phyloP scores from a whole-genome alignment of 306 rosid species.

The Rubus parviflorus region DNA sequence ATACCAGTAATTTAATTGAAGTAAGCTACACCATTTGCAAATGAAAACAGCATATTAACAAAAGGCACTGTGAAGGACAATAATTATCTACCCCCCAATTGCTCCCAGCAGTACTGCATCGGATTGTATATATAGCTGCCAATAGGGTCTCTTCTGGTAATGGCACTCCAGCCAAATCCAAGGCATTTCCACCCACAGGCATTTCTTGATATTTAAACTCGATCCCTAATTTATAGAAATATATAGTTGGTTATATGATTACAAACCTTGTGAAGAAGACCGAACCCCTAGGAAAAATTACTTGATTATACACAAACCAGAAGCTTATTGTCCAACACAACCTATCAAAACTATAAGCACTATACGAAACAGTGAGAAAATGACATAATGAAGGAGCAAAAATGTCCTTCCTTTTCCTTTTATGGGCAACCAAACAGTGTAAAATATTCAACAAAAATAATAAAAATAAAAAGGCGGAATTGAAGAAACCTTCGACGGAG shows the following conservation, averaged over 20 bases:
- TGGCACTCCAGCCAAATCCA: slow-evolving; percentile 83
- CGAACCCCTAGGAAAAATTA: background rate
- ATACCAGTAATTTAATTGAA: background rate
- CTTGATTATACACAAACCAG: background rate
- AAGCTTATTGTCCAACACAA: background rate
- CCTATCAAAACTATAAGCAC: background rate
- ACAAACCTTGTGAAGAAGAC: background rate
- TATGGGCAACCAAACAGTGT: background rate
- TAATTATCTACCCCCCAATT: slow-evolving; percentile 75
- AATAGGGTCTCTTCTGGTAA: slow-evolving; percentile 78
- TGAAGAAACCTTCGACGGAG: slow-evolving; percentile 57
- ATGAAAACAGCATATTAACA: background rate
- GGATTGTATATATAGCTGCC: slow-evolving; percentile 61
- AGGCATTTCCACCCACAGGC: slow-evolving; percentile 88
- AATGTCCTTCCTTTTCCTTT: no score
- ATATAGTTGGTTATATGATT: background rate
- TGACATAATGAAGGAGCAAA: no score
- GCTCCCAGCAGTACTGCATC: slow-evolving; percentile 88
- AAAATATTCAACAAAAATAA: background rate
- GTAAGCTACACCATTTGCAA: background rate
- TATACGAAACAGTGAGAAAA: no score
- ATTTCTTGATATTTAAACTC: slow-evolving; percentile 59
- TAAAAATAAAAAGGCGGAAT: background rate
- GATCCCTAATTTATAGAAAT: slow-evolving; percentile 49
- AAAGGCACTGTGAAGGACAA: background rate